phyloP scores from a whole-genome alignment of 257 asterid species.

The Fraxinus anomala region DNA sequence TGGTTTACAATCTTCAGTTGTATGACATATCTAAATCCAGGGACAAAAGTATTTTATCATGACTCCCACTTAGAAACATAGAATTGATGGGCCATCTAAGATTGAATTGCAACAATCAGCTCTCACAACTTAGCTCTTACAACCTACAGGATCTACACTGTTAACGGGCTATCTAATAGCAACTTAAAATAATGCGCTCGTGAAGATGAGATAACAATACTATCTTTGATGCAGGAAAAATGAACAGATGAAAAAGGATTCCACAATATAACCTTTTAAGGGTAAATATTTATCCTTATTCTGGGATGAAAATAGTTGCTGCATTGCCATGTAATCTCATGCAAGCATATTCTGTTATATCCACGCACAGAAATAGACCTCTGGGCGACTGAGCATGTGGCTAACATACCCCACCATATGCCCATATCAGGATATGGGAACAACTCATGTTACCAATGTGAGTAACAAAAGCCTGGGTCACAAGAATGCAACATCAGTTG shows the following conservation, averaged over 20 bases:
- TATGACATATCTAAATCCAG: neutral
- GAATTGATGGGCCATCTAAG: neutral
- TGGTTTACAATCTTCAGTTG: neutral
- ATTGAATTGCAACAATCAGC: neutral
- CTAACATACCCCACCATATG: neutral
- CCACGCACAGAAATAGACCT: conserved; percentile 9
- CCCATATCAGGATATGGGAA: neutral
- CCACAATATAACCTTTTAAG: neutral
- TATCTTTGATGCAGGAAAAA: conserved; percentile 6
- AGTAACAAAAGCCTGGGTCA: neutral
- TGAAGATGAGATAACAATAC: conserved; percentile 1
- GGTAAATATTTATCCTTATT: too few species aligned
- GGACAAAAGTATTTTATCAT: neutral
- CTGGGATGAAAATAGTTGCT: neutral
- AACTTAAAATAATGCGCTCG: neutral
- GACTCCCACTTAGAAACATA: neutral
- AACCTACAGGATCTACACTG: neutral
- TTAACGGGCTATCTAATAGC: neutral
- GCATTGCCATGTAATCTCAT: neutral
- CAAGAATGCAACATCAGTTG: neutral
- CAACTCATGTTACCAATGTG: neutral
- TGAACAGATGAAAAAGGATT: neutral
- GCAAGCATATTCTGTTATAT: neutral
- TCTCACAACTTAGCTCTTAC: neutral
- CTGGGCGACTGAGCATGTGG: neutral